Evolutionary conservation across 1,139 yeast species (phyloP).

Genomic region (Taiozyma sp.): DNA sequence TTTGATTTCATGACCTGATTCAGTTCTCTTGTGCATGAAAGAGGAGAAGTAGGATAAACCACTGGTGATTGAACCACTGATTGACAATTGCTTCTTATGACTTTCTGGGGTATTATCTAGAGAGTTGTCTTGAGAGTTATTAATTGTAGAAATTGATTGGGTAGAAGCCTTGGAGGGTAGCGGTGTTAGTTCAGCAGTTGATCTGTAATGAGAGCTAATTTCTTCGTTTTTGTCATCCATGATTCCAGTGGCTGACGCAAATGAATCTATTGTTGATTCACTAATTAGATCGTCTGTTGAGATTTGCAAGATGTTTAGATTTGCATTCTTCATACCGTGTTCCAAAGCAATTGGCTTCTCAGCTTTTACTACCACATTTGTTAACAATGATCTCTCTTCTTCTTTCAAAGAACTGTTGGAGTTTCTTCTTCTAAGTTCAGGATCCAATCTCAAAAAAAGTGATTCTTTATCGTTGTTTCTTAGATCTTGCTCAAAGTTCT

Average conservation of each 20-base stretch:
- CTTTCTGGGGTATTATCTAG: slow-evolving; percentile 2
- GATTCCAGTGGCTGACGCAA: slow-evolving; percentile 19
- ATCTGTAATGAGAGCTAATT: slow-evolving; percentile 9
- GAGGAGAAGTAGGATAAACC: slow-evolving; percentile 9
- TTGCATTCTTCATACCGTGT: slow-evolving; percentile 12
- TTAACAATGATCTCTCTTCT: slow-evolving; percentile 25
- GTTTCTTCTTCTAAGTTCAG: slow-evolving; percentile 18
- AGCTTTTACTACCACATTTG: slow-evolving; percentile 16
- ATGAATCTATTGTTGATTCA: slow-evolving; percentile 16
- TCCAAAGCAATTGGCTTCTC: slow-evolving; percentile 13
- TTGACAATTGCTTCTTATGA: slow-evolving; percentile 17
- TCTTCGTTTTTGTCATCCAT: slow-evolving; percentile 24
- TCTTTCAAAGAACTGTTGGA: slow-evolving; percentile 23
- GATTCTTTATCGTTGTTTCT: slow-evolving; percentile 24
- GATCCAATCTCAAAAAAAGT: slow-evolving; percentile 19
- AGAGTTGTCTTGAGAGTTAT: slow-evolving; percentile 19
- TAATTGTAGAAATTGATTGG: slow-evolving; percentile 30
- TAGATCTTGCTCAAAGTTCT: slow-evolving; percentile 30
- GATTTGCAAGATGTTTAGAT: slow-evolving; percentile 2
- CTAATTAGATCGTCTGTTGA: slow-evolving; percentile 14
- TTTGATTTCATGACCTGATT: background rate
- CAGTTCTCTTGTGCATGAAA: slow-evolving; percentile 7
- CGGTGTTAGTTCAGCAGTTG: slow-evolving; percentile 6
- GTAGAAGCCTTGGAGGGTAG: slow-evolving; percentile 25
- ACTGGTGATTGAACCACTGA: slow-evolving; percentile 16